Conservation (phyloP, 345 rosid genomes). For the Angophora floribunda region DNA sequence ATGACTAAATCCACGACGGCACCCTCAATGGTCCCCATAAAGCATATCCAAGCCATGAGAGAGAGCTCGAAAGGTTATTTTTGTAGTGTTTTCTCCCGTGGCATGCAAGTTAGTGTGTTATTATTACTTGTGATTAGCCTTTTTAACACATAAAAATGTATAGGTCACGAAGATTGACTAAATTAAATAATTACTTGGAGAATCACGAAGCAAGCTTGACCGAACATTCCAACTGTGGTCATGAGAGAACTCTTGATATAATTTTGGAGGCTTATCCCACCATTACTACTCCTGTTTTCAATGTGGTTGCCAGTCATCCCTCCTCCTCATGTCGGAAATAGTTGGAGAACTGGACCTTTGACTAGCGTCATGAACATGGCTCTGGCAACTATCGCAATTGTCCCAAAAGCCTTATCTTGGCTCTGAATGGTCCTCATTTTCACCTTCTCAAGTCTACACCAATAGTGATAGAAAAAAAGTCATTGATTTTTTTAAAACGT, state of each 20-base stretch:
- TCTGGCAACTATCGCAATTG: constrained; percentile 72
- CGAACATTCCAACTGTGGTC: constrained; percentile 56
- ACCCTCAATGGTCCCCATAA: constrained; percentile 62
- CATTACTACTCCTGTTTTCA: constrained; percentile 3
- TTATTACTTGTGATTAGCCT: not conserved
- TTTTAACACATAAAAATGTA: not conserved
- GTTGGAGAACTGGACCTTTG: constrained; percentile 48
- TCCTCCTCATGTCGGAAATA: constrained; percentile 42
- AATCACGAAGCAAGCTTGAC: constrained; percentile 76
- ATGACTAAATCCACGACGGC: not conserved
- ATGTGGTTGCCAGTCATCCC: not conserved
- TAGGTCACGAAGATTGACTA: not conserved
- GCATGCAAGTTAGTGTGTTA: not conserved
- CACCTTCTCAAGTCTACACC: constrained; percentile 60
- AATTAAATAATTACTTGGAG: constrained; percentile 16
- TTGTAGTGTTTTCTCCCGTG: constrained; percentile 51
- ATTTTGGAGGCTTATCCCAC: constrained; percentile 28
- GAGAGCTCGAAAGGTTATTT: constrained; percentile 78
- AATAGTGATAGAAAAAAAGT: too few relatives aligned
- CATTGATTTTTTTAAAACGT: too few relatives aligned
- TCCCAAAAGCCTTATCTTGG: constrained; percentile 58
- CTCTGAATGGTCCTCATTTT: constrained; percentile 40
- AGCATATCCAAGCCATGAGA: constrained; percentile 75
- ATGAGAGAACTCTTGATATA: constrained; percentile 57
- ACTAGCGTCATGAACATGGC: constrained; percentile 85